phyloP scores from a whole-genome alignment of 306 rosid genomes.

The Lagenaria siceraria region DNA sequence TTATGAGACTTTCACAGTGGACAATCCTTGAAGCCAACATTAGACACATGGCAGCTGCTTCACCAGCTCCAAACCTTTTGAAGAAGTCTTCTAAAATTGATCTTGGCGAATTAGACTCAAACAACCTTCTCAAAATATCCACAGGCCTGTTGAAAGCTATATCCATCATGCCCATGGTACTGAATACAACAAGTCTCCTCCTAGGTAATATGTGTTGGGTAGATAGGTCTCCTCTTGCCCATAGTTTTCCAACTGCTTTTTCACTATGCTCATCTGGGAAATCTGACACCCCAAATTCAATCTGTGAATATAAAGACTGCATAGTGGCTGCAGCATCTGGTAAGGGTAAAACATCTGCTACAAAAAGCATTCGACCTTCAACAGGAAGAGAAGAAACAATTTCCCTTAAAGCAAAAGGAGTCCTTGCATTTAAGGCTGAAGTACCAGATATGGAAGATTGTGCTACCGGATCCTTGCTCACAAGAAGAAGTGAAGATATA shows the following conservation, averaged over 20 bases:
- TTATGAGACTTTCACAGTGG: slow-evolving; percentile 68
- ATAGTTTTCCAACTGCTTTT: slow-evolving; percentile 66
- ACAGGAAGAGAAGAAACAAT: slow-evolving; percentile 74
- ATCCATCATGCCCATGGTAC: slow-evolving; percentile 99
- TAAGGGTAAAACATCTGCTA: slow-evolving; percentile 78
- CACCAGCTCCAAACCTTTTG: slow-evolving; percentile 91
- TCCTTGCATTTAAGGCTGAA: slow-evolving; percentile 46
- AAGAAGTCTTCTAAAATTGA: slow-evolving; percentile 90
- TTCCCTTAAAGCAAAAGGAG: slow-evolving; percentile 83
- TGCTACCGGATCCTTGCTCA: slow-evolving; percentile 63
- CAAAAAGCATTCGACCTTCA: slow-evolving; percentile 95
- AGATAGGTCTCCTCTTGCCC: slow-evolving; percentile 96
- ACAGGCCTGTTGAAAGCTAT: slow-evolving; percentile 88
- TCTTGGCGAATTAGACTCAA: slow-evolving; percentile 75
- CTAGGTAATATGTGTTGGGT: slow-evolving; percentile 93
- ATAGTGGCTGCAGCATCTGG: slow-evolving; percentile 66
- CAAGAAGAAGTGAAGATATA: slow-evolving; percentile 74
- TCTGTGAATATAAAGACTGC: slow-evolving; percentile 77
- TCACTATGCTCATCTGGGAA: slow-evolving; percentile 55
- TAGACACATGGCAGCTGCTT: slow-evolving; percentile 94
- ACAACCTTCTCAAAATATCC: slow-evolving; percentile 74
- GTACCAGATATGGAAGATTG: slow-evolving; percentile 51
- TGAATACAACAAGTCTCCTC: slow-evolving; percentile 76
- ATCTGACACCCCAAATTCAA: slow-evolving; percentile 71
- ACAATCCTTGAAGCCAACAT: slow-evolving; percentile 82